Evolutionary conservation across 163 green algal genomes (phyloP).

Genomic region (Trebouxia gelatinosa): DNA sequence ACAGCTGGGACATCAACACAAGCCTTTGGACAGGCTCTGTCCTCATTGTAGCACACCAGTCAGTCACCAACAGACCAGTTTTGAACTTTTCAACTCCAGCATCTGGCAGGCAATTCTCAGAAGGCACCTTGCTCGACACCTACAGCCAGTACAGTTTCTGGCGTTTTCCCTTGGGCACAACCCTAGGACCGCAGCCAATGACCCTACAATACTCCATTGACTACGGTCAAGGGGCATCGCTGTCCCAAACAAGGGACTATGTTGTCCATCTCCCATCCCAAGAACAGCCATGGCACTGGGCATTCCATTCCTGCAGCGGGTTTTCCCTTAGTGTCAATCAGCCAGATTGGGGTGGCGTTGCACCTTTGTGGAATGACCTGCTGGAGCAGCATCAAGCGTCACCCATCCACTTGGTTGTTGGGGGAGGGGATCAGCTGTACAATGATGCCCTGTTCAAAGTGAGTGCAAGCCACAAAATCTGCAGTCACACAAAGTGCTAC

Average conservation of each 20-base stretch:
- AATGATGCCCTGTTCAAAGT: constrained; percentile 59
- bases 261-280: constrained; percentile 42
- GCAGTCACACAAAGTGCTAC: background rate
- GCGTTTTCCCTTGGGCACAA: background rate
- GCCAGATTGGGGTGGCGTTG: constrained; percentile 7
- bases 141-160: constrained; percentile 30
- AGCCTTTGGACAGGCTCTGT: constrained; percentile 25
- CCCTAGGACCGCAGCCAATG: background rate
- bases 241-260: background rate
- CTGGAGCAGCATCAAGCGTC: constrained; percentile 42
- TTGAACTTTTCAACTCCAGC: constrained; percentile 12
- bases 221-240: background rate
- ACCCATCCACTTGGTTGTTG: constrained; percentile 59
- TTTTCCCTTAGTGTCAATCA: constrained; percentile 34
- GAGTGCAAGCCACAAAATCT: background rate
- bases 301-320: constrained; percentile 59
- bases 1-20: constrained; percentile 19
- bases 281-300: constrained; percentile 52
- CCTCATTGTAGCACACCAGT: constrained; percentile 25
- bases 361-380: constrained; percentile 65
- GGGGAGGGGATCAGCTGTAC: constrained; percentile 75
- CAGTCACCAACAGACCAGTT: background rate
- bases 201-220: constrained; percentile 14
- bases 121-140: constrained; percentile 24
- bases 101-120: background rate